Evolutionary conservation across 495 filamentous ascomycete species (phyloP).

Genomic region (Aspergillus heteromorphus): DNA sequence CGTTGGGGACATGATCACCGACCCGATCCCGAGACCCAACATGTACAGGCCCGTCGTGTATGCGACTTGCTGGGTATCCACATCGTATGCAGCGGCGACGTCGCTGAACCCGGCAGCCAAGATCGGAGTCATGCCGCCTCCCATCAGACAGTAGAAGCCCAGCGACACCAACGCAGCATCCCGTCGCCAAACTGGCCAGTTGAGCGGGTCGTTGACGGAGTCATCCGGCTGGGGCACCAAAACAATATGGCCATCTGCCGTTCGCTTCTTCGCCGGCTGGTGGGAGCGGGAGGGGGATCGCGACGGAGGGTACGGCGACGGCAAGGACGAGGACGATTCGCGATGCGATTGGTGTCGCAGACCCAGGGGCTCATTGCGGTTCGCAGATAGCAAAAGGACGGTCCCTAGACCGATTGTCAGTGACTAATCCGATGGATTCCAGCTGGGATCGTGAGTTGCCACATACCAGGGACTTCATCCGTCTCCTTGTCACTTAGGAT

Average conservation of each 20-base stretch:
- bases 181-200: constrained; percentile 82
- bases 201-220: constrained; percentile 83
- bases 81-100: constrained; percentile 65
- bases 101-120: constrained; percentile 86
- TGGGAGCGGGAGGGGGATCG: constrained; percentile 29
- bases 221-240: constrained; percentile 91
- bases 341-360: constrained; percentile 68
- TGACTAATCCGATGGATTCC: too few relatives aligned
- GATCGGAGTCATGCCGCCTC: constrained; percentile 88
- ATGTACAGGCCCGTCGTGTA: constrained; percentile 93
- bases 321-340: constrained; percentile 72
- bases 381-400: constrained; percentile 67
- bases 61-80: constrained; percentile 69
- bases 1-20: constrained; percentile 78
- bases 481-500: constrained; percentile 78
- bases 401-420: constrained; percentile 54
- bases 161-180: constrained; percentile 78
- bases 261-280: constrained; percentile 61
- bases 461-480: constrained; percentile 85
- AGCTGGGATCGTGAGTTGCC: background rate
- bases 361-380: constrained; percentile 78
- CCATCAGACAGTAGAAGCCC: constrained; percentile 87
- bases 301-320: constrained; percentile 48
- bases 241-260: constrained; percentile 77
- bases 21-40: constrained; percentile 86